phyloP scores from a whole-genome alignment of 2,329 filamentous ascomycete genomes.

The Drechslerella coelobrocha region DNA sequence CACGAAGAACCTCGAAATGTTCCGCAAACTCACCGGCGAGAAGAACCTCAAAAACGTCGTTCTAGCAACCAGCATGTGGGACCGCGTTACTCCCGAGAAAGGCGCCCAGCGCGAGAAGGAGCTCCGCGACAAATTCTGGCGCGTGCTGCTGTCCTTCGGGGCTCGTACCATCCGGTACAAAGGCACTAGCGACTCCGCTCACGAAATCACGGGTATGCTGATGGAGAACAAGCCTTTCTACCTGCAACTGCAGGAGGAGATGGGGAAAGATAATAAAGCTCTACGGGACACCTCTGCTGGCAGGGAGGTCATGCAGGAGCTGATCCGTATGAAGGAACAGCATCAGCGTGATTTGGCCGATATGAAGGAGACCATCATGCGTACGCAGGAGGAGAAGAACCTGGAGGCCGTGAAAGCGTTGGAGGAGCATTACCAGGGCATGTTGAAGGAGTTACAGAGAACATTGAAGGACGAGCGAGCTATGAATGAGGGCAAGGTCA shows the following conservation, averaged over 20 bases:
- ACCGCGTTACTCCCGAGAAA: conserved; percentile 54
- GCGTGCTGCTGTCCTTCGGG: conserved; percentile 46
- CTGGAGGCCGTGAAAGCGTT: conserved; percentile 28
- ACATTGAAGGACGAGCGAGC: conserved; percentile 28
- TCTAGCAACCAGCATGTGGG: conserved; percentile 61
- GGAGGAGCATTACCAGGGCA: conserved; percentile 26
- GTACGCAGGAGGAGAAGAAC: conserved; percentile 46
- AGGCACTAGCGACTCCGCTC: conserved; percentile 49
- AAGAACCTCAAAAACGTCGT: conserved; percentile 59
- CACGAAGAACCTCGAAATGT: conserved; percentile 59
- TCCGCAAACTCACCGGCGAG: conserved; percentile 60
- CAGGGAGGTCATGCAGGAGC: conserved; percentile 78
- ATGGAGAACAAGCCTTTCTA: conserved; percentile 87
- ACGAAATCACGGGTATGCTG: conserved; percentile 28
- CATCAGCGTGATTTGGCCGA: conserved; percentile 76
- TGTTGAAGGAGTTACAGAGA: conserved; percentile 31
- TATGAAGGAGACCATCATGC: conserved; percentile 67
- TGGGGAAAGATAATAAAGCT: conserved; percentile 79
- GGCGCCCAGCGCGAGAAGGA: conserved; percentile 45
- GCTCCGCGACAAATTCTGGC: conserved; percentile 54
- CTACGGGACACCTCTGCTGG: conserved; percentile 68
- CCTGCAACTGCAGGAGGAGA: conserved; percentile 84
- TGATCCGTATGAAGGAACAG: conserved; percentile 73
- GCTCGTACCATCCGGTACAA: conserved; percentile 50
- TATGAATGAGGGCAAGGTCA: conserved; percentile 39